A percentile compares a stretch with the other conserved stretches of the same genome.
phyloP scores from a whole-genome alignment of 108 stramenopile species.

The Epithemia pelagica region DNA sequence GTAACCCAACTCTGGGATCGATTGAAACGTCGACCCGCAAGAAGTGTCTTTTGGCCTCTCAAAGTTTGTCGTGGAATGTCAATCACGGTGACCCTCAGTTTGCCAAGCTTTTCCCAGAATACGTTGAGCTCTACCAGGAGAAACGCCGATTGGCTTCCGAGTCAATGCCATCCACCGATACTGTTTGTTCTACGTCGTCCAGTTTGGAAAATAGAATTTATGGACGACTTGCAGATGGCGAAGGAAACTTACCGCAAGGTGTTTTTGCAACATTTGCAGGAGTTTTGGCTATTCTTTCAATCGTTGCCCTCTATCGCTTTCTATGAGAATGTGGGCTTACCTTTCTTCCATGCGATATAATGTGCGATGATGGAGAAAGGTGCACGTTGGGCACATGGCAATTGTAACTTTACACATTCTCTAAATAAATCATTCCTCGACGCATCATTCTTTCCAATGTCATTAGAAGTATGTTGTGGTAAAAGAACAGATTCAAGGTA shows the following conservation, averaged over 20 bases:
- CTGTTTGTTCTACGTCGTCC: conserved; percentile 3
- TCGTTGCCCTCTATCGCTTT: conserved; percentile 55
- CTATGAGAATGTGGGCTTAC: too few species aligned
- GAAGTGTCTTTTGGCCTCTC: conserved; percentile 66
- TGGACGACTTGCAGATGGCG: conserved; percentile 1
- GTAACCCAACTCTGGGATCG: conserved; percentile 78
- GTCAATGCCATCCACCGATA: conserved; percentile 6
- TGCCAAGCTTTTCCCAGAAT: conserved; percentile 71
- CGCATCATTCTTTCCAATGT: too few species aligned
- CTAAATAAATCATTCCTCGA: too few species aligned
- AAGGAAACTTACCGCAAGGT: conserved; percentile 10
- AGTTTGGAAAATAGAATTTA: conserved; percentile 6
- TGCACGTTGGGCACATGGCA: too few species aligned
- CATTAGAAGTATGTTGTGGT: too few species aligned
- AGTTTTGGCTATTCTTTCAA: conserved; percentile 55
- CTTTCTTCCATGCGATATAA: too few species aligned
- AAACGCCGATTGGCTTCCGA: conserved; percentile 25
- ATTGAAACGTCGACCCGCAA: conserved; percentile 67
- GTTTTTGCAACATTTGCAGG: conserved; percentile 55
- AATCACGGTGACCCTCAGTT: conserved; percentile 47
- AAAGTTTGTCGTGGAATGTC: conserved; percentile 82
- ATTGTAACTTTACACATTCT: too few species aligned
- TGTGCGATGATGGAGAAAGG: too few species aligned
- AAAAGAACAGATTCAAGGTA: too few species aligned
- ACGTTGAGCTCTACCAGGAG: conserved; percentile 58